Conservation (phyloP, 805 yeast genomes). For the Vanderwaltozyma polyspora region DNA sequence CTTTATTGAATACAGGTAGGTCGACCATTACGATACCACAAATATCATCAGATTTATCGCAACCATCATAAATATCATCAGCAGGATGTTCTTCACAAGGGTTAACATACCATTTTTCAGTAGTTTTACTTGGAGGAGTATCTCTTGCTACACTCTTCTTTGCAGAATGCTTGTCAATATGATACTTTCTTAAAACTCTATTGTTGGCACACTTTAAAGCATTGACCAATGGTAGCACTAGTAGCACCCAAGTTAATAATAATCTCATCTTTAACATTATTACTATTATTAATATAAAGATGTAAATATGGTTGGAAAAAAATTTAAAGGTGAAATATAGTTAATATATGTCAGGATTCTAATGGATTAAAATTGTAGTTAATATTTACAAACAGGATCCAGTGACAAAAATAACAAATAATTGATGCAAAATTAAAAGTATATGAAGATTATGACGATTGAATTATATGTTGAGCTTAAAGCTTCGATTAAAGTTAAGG, state of each 20-base stretch:
- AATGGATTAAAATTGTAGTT: too few relatives aligned
- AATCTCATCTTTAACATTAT: too few relatives aligned
- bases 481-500: too few relatives aligned
- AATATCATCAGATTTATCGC: constrained; percentile 62
- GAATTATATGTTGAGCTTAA: too few relatives aligned
- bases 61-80: constrained; percentile 31
- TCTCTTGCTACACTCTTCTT: constrained; percentile 33
- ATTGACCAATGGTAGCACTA: neutral
- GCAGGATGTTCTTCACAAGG: constrained; percentile 42
- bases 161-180: constrained; percentile 7
- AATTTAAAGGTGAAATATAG: too few relatives aligned
- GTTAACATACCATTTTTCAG: constrained; percentile 56
- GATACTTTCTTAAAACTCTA: constrained; percentile 17
- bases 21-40: constrained; percentile 61
- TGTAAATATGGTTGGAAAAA: too few relatives aligned
- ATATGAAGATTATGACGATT: too few relatives aligned
- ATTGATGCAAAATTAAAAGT: too few relatives aligned
- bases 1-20: constrained; percentile 31
- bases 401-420: too few relatives aligned
- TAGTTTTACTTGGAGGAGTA: constrained; percentile 74
- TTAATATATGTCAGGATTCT: too few relatives aligned
- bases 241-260: neutral
- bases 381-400: too few relatives aligned
- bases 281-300: too few relatives aligned
- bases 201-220: constrained; percentile 15